Base-by-base conservation (phyloP, 140 eudicot species). In the Senecio squalidus region DNA sequence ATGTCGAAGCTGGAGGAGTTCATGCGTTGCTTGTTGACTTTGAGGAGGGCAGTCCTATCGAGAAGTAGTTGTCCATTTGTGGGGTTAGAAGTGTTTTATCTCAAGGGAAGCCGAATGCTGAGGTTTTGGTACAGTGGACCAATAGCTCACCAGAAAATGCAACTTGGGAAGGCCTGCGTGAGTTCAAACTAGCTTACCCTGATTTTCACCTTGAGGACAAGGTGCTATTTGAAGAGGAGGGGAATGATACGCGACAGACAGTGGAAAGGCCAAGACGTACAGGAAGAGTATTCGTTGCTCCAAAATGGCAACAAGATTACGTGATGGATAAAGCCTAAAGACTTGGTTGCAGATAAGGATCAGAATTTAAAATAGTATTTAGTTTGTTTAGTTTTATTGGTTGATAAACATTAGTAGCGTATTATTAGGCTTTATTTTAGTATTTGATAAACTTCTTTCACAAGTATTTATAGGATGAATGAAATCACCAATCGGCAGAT, bases 11-110 rank as follows among this genome's bases (percentile, higher is more conserved):
- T 30, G 39, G 13, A 33, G 39, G 39, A 33, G 39, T 33, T 33
- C 39, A 33, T 29, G 11, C 58, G 11, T 52, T 52, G 39, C 58
- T 23, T 14, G 6, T 53, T 53, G 41, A 53, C 40, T 51, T 51
- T 51, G 58, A 26, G 36, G 13, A 50, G 38, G 58, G 58, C 13
- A 14, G 22, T 26, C 58, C 58, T n/a, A 26, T 53, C 41, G 59
- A 53, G 23, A 23, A 25, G 23, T 39, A 38, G 1, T 28, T 53
- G 41, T 27, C 59, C 39, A 28, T 28, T 13, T 53, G 24, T 28
- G 40, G 59, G 40, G 59, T 53, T 13, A 30, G 10, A 33, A 33
- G 13, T 33, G 39, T 33, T 9, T 33, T 33, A 33, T 33, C 39
- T 33, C 13, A 13, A 33, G 39, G 39, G 4, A 40, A 40, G 47